Evolutionary conservation across 306 rosid species (phyloP), one percentile per base, ranked within the genome.

Genomic region (Acacia acuminata): DNA sequence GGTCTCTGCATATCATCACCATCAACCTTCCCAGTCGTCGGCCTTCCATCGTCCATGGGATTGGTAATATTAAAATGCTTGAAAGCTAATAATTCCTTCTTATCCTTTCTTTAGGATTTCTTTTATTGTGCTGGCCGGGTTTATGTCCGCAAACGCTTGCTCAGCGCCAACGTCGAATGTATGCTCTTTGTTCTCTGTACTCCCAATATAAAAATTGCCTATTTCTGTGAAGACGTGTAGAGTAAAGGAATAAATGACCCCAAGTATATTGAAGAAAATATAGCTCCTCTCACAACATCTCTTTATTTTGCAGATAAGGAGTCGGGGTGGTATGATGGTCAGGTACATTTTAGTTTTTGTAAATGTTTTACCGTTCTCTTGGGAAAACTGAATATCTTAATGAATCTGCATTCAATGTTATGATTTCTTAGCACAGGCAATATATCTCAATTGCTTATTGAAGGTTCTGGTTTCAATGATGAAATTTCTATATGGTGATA

Each of bases 241-340:
- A 34, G 25, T 12, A 15, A 8, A 55, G 6, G 38, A 56, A 58
- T 27, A 63, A 20, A 48, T 50, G 76, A 40, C 16, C 20, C 55
- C 65, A 63, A 32, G 25, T 22, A 24, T 56, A 73, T 40, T 45
- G 67, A 16, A 53, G 44, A 69, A 66, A 63, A 50, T 53, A 24
- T 34, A 4, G 5, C 32, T 30, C 32, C 32, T 38, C 78, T 61
- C 6, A 34, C 20, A 13, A 53, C 72, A 60, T 81, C 63, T 58
- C 38, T 88, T 80, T 20, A 47, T 81, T 40, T 76, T 84, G 45
- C 91, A 96, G 98, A 96, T 70, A 98, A 96, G 87, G 99, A 93
- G 88, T 92, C 98, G 10, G 99, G 98, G 44, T 96, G 99, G 99
- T 96, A 95, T 68, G 98, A 95, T 83, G 99, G 99, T 20, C 98